Conservation (phyloP, 345 rosid genomes). For the Salix suchowensis region DNA sequence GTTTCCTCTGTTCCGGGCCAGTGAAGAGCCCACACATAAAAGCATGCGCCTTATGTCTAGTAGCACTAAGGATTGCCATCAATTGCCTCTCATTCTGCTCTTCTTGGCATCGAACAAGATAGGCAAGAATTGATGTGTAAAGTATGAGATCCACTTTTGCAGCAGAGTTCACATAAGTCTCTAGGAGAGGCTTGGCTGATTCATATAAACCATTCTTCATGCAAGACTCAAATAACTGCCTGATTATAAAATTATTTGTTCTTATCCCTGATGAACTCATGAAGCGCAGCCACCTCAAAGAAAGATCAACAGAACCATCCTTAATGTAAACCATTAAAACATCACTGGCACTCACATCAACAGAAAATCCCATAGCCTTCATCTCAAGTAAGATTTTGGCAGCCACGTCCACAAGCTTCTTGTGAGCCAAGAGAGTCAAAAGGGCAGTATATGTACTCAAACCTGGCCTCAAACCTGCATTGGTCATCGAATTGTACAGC, state of each 20-base stretch:
- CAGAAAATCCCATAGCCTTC: conserved; percentile 92
- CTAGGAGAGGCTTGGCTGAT: conserved; percentile 87
- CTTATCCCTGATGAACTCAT: conserved; percentile 92
- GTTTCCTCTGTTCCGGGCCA: conserved; percentile 90
- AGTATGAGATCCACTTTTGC: conserved; percentile 92
- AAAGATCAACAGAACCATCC: conserved; percentile 86
- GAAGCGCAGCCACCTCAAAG: conserved; percentile 88
- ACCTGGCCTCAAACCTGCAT: conserved; percentile 86
- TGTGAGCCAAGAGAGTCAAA: conserved; percentile 74
- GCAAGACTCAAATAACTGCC: conserved; percentile 93
- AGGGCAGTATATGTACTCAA: conserved; percentile 79
- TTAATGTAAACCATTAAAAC: conserved; percentile 92
- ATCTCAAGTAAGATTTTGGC: conserved; percentile 92
- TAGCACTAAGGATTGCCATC: conserved; percentile 80
- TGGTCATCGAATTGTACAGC: conserved; percentile 88
- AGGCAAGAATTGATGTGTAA: conserved; percentile 90
- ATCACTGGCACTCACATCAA: conserved; percentile 90
- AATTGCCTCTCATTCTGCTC: conserved; percentile 83
- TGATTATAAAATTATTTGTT: conserved; percentile 83
- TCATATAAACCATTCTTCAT: conserved; percentile 83
- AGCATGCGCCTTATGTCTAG: conserved; percentile 74
- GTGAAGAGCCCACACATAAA: conserved; percentile 94
- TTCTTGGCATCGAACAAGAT: conserved; percentile 83
- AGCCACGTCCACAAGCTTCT: conserved; percentile 89
- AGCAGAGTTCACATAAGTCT: conserved; percentile 72